Conservation (phyloP, 2,329 filamentous ascomycete species). For the Thermochaetoides dissita region DNA sequence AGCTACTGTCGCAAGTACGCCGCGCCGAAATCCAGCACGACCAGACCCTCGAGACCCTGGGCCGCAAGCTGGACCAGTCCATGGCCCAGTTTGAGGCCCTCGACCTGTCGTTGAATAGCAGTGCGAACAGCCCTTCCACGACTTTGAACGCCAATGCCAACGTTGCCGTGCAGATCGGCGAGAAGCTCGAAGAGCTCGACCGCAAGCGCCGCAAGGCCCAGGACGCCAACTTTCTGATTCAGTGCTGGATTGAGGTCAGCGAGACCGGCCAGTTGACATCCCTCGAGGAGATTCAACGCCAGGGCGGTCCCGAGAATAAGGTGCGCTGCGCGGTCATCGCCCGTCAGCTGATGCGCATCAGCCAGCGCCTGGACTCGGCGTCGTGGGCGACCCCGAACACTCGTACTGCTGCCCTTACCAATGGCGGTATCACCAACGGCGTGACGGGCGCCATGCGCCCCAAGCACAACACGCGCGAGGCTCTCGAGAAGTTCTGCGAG, state of each 20-base stretch:
- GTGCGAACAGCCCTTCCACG: conserved; percentile 30
- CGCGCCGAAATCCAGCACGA: conserved; percentile 86
- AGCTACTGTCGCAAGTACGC: conserved; percentile 76
- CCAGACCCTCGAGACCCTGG: conserved; percentile 74
- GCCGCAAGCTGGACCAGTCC: conserved; percentile 78
- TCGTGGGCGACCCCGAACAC: conserved; percentile 55
- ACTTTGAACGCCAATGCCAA: conserved; percentile 57
- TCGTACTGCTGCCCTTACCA: conserved; percentile 24
- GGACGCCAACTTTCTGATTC: conserved; percentile 87
- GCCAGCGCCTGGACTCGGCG: conserved; percentile 69
- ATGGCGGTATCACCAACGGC: conserved; percentile 37
- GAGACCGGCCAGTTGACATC: conserved; percentile 75
- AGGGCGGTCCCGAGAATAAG: conserved; percentile 79
- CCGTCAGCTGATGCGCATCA: conserved; percentile 84
- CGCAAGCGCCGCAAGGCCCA: conserved; percentile 77
- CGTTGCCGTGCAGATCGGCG: conserved; percentile 86
- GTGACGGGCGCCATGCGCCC: conserved; percentile 27
- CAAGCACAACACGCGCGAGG: conserved; percentile 61
- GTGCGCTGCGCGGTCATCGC: conserved; percentile 89
- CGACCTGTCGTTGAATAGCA: conserved; percentile 65
- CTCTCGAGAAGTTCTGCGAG: conserved; percentile 94
- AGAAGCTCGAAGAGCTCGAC: conserved; percentile 85
- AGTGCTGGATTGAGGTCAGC: conserved; percentile 93
- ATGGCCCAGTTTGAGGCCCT: conserved; percentile 85
- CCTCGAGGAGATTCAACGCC: conserved; percentile 76